Evolutionary conservation across 768 basidiomycete genomes (phyloP).

Genomic region (Mrakia gelida): DNA sequence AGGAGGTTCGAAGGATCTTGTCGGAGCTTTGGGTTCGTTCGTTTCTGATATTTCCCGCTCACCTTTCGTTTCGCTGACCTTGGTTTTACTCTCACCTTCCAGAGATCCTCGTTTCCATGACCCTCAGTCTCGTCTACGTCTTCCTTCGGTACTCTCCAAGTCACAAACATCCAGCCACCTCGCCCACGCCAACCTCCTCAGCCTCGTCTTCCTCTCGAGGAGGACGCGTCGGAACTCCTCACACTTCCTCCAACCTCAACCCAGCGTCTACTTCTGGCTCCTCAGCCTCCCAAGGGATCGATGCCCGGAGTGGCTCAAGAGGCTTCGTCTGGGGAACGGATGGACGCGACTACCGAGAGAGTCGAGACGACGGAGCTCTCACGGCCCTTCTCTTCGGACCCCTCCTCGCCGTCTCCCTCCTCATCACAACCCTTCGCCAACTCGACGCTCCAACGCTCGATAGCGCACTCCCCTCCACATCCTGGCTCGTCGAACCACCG

Average conservation of each 20-base stretch:
- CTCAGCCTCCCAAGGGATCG: too few relatives aligned
- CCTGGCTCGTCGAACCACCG: slow-evolving; percentile 78
- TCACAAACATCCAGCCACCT: neutral
- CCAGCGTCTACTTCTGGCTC: neutral
- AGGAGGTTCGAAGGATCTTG: slow-evolving; percentile 11
- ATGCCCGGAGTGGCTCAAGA: slow-evolving; percentile 21
- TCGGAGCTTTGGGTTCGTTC: slow-evolving; percentile 22
- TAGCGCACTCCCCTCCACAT: slow-evolving; percentile 39
- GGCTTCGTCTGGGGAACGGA: slow-evolving; percentile 46
- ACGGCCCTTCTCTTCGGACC: slow-evolving; percentile 81
- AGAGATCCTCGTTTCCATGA: slow-evolving; percentile 15
- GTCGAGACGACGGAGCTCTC: slow-evolving; percentile 76
- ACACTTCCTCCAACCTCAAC: neutral
- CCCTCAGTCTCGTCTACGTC: slow-evolving; percentile 20
- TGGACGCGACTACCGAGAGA: slow-evolving; percentile 56
- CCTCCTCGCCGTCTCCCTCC: slow-evolving; percentile 65
- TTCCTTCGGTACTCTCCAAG: slow-evolving; percentile 6
- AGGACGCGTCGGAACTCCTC: neutral
- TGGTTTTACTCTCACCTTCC: neutral
- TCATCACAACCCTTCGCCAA: slow-evolving; percentile 52
- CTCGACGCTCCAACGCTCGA: slow-evolving; percentile 37
- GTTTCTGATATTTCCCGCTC: neutral
- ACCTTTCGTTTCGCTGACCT: neutral
- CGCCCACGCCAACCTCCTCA: neutral
- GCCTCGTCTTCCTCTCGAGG: neutral